Base-by-base conservation (phyloP, 768 basidiomycete genomes). In the Auricularia sp. region DNA sequence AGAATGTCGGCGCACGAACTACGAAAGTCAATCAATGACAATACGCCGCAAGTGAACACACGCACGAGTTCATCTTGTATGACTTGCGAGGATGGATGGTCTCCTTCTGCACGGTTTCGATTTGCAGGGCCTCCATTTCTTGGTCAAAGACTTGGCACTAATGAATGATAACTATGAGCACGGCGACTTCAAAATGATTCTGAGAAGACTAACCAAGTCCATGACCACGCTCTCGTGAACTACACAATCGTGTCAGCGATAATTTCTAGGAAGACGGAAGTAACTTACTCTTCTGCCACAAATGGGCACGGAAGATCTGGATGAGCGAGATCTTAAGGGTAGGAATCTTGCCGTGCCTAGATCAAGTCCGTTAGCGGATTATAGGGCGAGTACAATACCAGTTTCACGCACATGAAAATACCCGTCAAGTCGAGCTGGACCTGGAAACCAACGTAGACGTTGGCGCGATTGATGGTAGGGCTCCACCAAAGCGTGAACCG, bases 401-500 rank as follows among this genome's bases (percentile, higher is more conserved):
- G 43, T 7, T 33, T 54, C 34, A 70, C 82, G 72, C 59, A 83
- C 89, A 92, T 95, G 82, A 96, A 95, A 67, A 95, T 93, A 71
- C 93, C 94, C 14, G 97, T 99, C 67, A 99, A 76, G 82, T 99
- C 97, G 58, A 99, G 84, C 72, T 98, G 96, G 21, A 99, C 97
- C 75, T 98, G 97, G 91, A 99, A 99, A 85, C 97, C 97, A 74
- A 98, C 95, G 71, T 97, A 97, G 73, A 98, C 95, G 73, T 99
- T 99, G 63, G 97, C 96, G 68, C 97, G 92, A 77, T 98, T 98
- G 80, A 98, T 98, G 0, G 96, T 98, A 33, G 95, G 95, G 73
- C 91, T 93, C 94, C 94, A 97, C 97, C 97, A 99, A 10, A 99
- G 81, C 3, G 96, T 98, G 80, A 98, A 98, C 12, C 93, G 91